These are phyloP conservation scores for Amanita inopinata DNA, from an alignment of 768 basidiomycete species.

Conservation along the genomic window DNA sequence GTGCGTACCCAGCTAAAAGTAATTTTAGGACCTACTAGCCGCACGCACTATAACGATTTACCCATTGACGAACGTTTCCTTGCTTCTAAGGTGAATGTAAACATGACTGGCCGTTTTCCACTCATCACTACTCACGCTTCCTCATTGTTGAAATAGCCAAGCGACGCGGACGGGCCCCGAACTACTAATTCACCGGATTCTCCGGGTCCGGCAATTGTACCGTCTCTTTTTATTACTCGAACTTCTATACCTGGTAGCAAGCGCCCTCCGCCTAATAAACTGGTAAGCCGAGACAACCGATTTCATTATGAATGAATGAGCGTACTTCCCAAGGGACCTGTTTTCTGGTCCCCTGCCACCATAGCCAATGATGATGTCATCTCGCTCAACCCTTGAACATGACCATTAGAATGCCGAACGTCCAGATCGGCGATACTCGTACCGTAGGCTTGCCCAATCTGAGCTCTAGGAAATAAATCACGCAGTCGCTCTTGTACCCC, in stretches of 20 bases:
- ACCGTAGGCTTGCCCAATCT: slow-evolving; percentile 55
- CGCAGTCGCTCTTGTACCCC: slow-evolving; percentile 42
- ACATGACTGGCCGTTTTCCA: slow-evolving; percentile 5
- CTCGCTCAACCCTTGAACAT: no score
- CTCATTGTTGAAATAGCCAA: slow-evolving; percentile 37
- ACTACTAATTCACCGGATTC: slow-evolving; percentile 42
- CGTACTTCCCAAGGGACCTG: slow-evolving; percentile 30
- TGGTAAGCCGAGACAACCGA: no score
- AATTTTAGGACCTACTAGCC: slow-evolving; percentile 3
- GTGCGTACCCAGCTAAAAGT: slow-evolving; percentile 49
- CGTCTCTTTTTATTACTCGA: slow-evolving; percentile 36
- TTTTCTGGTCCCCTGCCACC: slow-evolving; percentile 29
- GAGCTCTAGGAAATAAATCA: slow-evolving; percentile 38
- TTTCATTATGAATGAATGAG: slow-evolving; percentile 11
- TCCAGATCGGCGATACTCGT: no score
- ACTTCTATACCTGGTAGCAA: slow-evolving; percentile 35
- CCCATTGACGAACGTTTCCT: slow-evolving; percentile 52
- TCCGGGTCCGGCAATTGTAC: slow-evolving; percentile 28
- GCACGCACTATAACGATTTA: slow-evolving; percentile 16
- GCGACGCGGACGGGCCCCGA: slow-evolving; percentile 31
- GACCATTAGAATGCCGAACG: no score
- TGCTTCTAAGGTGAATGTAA: slow-evolving; percentile 44
- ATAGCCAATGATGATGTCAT: slow-evolving; percentile 38
- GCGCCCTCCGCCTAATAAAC: slow-evolving; percentile 26
- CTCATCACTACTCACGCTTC: slow-evolving; percentile 33